Evolutionary conservation across 1,139 yeast genomes (phyloP).

Genomic region (Hemisphaericaspora xylofermentans): DNA sequence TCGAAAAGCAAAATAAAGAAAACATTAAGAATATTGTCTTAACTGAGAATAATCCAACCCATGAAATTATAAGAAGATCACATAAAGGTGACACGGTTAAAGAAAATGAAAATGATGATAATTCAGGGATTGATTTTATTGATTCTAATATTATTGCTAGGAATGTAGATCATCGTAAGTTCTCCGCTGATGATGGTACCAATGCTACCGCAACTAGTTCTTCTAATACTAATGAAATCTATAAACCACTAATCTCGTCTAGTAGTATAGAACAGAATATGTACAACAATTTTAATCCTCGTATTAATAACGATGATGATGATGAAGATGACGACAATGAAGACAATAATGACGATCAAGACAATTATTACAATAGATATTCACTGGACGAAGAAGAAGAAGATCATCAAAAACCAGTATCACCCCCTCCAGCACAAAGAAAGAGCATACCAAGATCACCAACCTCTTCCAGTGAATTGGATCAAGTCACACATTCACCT

Average conservation of each 20-base stretch:
- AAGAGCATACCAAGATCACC: neutral
- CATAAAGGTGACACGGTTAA: slow-evolving; percentile 85
- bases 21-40: slow-evolving; percentile 39
- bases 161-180: slow-evolving; percentile 44
- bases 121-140: slow-evolving; percentile 23
- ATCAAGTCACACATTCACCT: slow-evolving; percentile 7
- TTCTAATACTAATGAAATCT: slow-evolving; percentile 4
- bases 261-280: slow-evolving; percentile 13
- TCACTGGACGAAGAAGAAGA: slow-evolving; percentile 7
- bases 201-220: neutral
- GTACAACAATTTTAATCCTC: slow-evolving; percentile 16
- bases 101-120: slow-evolving; percentile 43
- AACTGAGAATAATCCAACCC: slow-evolving; percentile 47
- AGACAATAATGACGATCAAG: slow-evolving; percentile 21
- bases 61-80: slow-evolving; percentile 68
- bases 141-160: slow-evolving; percentile 38
- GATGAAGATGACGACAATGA: slow-evolving; percentile 20
- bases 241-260: slow-evolving; percentile 7
- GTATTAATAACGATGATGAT: slow-evolving; percentile 15
- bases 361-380: slow-evolving; percentile 4
- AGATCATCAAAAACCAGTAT: neutral
- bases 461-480: slow-evolving; percentile 15
- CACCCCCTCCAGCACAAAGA: neutral
- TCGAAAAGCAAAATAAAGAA: slow-evolving; percentile 15
- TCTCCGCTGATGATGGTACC: slow-evolving; percentile 21